Base-by-base conservation (phyloP, 2,329 filamentous ascomycete species). In the Beauveria caledonica region DNA sequence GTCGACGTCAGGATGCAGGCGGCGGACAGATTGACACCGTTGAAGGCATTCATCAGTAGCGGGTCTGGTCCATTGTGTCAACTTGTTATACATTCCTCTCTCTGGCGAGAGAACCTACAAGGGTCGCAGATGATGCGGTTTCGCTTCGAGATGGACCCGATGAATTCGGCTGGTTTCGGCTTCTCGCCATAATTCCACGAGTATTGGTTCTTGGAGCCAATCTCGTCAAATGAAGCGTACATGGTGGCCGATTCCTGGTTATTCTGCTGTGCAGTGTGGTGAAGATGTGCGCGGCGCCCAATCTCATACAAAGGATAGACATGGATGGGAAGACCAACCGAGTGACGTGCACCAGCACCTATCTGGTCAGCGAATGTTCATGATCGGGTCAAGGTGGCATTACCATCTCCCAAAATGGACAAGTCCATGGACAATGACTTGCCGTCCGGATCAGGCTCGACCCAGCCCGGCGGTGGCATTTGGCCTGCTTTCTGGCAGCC, bases 41-140 rank as follows among this genome's bases (percentile, higher is more conserved):
- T 89, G 72, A 88, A 88, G 0, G 86, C 86, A 66, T 89, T 89
- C 86, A 88, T 88, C 10, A 88, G 70, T 0, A 89, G 72, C 0
- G 85, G 84, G 70, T 88, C 85, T 88, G 52, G 2, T 39, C 3
- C 7, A 25, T 44, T 23, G 44, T 46, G 8, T 19, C 21, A 23
- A 15, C 6, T 5, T 11, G 4, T 36, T 4, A 36, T 36, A 4
- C 33, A 13, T 17, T 21, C 25, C n/a, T 49, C 1, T 1, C 1
- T 3, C n/a, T 33, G 33, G 6, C 11, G 19, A 36, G 13, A 11
- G 2, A n/a, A 70, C 79, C 58, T 69, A 87, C 85, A 89, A 15
- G 86, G 86, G 53, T 78, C 81, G 67, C 84, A 88, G 58, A 89
- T 88, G 80, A 88, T 86, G 19, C 86, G 74, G 65, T 88, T 89